A percentile compares a stretch with the other conserved stretches of the same genome.
Evolutionary conservation across 2,329 filamentous ascomycete species (phyloP).

Genomic region (Emergomyces africanus): DNA sequence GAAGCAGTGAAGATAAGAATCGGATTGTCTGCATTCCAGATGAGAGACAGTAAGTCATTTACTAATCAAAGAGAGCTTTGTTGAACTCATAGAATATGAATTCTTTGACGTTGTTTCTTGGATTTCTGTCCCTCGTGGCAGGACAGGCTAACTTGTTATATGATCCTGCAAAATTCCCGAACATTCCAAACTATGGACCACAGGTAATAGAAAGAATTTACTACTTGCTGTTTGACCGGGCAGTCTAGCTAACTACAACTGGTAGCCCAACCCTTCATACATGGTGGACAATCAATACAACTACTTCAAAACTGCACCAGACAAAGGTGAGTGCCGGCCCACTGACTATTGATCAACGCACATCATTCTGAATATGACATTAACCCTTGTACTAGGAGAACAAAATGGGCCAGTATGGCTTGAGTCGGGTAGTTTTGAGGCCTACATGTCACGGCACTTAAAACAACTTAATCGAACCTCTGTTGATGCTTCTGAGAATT

Average conservation of each 20-base stretch:
- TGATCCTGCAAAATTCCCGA: background rate
- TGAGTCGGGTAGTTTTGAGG: background rate
- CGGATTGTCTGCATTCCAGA: background rate
- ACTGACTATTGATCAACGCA: background rate
- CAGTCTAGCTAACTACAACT: background rate
- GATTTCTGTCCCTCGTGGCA: background rate
- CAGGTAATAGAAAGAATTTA: background rate
- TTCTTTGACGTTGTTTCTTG: background rate
- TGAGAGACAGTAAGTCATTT: background rate
- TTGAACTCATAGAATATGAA: background rate
- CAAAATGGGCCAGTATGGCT: constrained; percentile 4
- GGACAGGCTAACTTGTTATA: background rate
- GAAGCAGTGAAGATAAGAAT: background rate
- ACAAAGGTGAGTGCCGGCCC: background rate
- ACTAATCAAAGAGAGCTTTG: background rate
- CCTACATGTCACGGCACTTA: background rate
- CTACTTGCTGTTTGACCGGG: background rate
- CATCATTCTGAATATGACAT: background rate
- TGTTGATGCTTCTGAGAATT: background rate
- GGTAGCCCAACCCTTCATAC: constrained; percentile 1
- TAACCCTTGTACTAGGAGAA: background rate
- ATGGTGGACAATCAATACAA: constrained; percentile 2
- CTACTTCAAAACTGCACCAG: constrained; percentile 1
- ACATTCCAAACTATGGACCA: constrained; percentile 1
- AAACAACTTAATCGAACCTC: background rate